Percentiles rank a stretch among this genome's conserved stretches.
Evolutionary conservation across 192 early-diverging fungal species (phyloP).

Genomic region (Coemansia sp.): DNA sequence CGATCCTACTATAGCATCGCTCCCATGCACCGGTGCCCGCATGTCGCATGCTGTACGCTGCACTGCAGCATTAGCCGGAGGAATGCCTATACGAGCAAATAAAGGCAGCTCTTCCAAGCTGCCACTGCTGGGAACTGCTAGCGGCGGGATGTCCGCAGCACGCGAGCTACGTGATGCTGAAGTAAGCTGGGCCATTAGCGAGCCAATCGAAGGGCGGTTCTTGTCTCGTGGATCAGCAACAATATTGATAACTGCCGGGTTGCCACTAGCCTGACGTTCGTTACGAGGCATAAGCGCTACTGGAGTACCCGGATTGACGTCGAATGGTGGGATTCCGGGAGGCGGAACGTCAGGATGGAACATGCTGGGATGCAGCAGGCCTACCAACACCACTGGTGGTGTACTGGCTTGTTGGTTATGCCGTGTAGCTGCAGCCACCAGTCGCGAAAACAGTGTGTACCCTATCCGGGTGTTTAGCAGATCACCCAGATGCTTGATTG

Average conservation of each 20-base stretch:
- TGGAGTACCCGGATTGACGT: slow-evolving; percentile 43
- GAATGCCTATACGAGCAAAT: slow-evolving; percentile 46
- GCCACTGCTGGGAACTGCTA: neutral
- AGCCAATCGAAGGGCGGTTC: neutral
- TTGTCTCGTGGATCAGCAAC: slow-evolving; percentile 13
- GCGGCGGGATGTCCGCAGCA: neutral
- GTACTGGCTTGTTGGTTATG: slow-evolving; percentile 17
- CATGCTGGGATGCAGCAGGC: slow-evolving; percentile 50
- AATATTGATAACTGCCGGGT: slow-evolving; percentile 11
- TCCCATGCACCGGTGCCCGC: slow-evolving; percentile 11
- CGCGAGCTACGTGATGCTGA: neutral
- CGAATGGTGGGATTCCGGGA: slow-evolving; percentile 49
- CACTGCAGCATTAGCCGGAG: slow-evolving; percentile 13
- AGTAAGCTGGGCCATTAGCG: slow-evolving; percentile 1
- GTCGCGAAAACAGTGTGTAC: slow-evolving; percentile 46
- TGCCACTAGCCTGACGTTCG: slow-evolving; percentile 12
- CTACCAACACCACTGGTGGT: slow-evolving; percentile 26
- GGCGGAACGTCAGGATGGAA: slow-evolving; percentile 43
- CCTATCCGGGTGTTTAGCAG: slow-evolving; percentile 51
- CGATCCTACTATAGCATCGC: slow-evolving; percentile 22
- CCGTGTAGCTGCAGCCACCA: slow-evolving; percentile 14
- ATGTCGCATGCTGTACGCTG: slow-evolving; percentile 25
- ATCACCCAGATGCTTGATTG: slow-evolving; percentile 49
- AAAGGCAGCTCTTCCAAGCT: slow-evolving; percentile 28
- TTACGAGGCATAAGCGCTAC: slow-evolving; percentile 34